Evolutionary conservation across 1,284 basidiomycete species (phyloP), one percentile per base, ranked within the genome.

Genomic region (Coniferiporia sulphurascens): DNA sequence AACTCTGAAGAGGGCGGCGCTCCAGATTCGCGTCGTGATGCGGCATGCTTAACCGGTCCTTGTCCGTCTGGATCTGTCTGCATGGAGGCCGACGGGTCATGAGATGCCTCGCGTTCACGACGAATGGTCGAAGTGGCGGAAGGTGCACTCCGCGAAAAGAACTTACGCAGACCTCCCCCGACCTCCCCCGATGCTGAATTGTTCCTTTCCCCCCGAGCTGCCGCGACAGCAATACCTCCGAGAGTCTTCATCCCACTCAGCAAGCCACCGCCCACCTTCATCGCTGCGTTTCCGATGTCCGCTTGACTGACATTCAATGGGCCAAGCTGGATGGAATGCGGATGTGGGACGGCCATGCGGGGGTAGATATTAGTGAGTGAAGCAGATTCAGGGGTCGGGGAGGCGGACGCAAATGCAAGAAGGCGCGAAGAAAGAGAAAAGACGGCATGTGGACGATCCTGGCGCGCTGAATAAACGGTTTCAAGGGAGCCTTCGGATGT

Each of bases 71-170:
- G 10, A 22, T 51, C 56, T 6, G 17, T n/a, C 17, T 52, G 50
- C n/a, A n/a, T n/a, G n/a, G n/a, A n/a, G n/a, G n/a, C n/a, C 34
- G 8, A 19, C 46, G 21, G 12, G 15, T 22, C 27, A 22, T 10
- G 34, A 27, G 57, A 53, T 43, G 38, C 17, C 51, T 58, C 36
- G 52, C 58, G 54, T 19, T 35, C 49, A 50, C 53, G 55, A 52
- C 48, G 60, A 60, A 52, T 52, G 55, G 45, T 17, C 2, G 50
- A 66, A 5, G 68, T 72, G 34, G 71, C 74, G 34, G 80, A 79
- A 13, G 86, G 87, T 0, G 85, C 85, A 65, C 85, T 86, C 66
- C 81, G 75, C 43, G 86, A 88, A 68, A 85, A 83, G 67, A 83
- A 80, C 63, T 70, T 65, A 45, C 66, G 68, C 3, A 69, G 62